phyloP scores from a whole-genome alignment of 1,139 yeast species.

The Kurtzmaniella quercitrusa region DNA sequence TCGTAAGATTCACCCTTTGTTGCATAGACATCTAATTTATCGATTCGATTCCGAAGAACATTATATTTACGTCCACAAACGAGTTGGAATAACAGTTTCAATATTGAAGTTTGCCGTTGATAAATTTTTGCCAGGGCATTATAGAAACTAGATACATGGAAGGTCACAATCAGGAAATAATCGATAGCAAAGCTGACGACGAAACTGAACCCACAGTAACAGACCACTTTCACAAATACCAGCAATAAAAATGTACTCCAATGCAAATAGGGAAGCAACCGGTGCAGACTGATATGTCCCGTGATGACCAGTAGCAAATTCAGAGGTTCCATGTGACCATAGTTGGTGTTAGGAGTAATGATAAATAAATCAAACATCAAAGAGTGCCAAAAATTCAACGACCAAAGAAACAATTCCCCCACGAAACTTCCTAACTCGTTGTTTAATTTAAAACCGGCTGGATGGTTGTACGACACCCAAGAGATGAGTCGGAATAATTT shows the following conservation, averaged over 20 bases:
- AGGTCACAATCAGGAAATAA: conserved; percentile 53
- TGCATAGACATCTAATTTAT: conserved; percentile 48
- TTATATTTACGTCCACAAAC: conserved; percentile 90
- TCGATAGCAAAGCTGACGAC: conserved; percentile 67
- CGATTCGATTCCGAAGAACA: conserved; percentile 78
- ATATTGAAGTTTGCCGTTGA: conserved; percentile 64
- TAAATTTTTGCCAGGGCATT: conserved; percentile 75
- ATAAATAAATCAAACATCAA: conserved; percentile 11
- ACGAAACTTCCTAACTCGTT: conserved; percentile 80
- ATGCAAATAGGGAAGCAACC: not conserved
- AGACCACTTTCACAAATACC: conserved; percentile 16
- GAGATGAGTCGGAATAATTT: conserved; percentile 46
- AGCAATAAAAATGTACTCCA: conserved; percentile 6
- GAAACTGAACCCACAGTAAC: conserved; percentile 58
- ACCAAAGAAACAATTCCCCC: conserved; percentile 86
- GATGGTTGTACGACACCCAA: conserved; percentile 79
- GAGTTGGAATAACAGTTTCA: conserved; percentile 74
- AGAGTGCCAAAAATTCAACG: conserved; percentile 63
- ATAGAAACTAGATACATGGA: conserved; percentile 76
- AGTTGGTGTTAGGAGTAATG: conserved; percentile 1
- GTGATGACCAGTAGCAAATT: not conserved
- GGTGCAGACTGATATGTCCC: not conserved
- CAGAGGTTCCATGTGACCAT: not conserved
- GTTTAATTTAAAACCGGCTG: conserved; percentile 92
- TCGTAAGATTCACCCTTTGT: conserved; percentile 55